Evolutionary conservation across 352 stramenopile genomes (phyloP), one percentile per base, ranked within the genome.

Genomic region (Elongisporangium prolatum): DNA sequence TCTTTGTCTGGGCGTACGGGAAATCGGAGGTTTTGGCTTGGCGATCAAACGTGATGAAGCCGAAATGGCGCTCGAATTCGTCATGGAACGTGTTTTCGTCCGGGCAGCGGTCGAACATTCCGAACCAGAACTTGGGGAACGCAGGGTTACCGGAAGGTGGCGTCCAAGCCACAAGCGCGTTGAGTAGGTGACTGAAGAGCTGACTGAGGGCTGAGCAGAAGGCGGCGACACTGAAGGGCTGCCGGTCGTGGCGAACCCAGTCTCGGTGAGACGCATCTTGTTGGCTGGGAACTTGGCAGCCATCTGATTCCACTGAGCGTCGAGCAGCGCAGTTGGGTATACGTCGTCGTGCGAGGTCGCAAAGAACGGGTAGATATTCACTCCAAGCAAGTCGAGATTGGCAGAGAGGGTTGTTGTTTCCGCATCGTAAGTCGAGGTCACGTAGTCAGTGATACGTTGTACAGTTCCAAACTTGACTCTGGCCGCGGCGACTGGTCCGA

Each of bases 31-130:
- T 73, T 61, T 88, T 88, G 28, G 69, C 55, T 53, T 80, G 47
- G 38, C 67, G 68, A 54, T 75, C 65, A 63, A 70, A 71, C 53
- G 69, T 82, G 60, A 75, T 84, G 34, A 86, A 67, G 34, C 78
- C 78, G 61, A 88, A 88, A 59, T 82, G 69, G 51, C 63, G 65
- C 56, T 88, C 78, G 10, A 74, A 69, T 49, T 83, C 69, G 7
- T 62, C 64, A 2, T 54, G 25, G 52, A 74, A 69, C 0, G 53
- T 72, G 20, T 67, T 67, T 49, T 86, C 78, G 61, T 84, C 75
- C 13, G 65, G 64, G 28, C 69, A 72, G 38, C 75, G 72, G 50
- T 88, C 75, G 52, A 86, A 88, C 22, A 77, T 60, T 50, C 72
- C 67, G 61, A 85, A 86, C 74, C 75, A 86, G 61, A 88, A 88